phyloP scores from a whole-genome alignment of 345 rosid species.

The Bruguiera gymnorhiza region DNA sequence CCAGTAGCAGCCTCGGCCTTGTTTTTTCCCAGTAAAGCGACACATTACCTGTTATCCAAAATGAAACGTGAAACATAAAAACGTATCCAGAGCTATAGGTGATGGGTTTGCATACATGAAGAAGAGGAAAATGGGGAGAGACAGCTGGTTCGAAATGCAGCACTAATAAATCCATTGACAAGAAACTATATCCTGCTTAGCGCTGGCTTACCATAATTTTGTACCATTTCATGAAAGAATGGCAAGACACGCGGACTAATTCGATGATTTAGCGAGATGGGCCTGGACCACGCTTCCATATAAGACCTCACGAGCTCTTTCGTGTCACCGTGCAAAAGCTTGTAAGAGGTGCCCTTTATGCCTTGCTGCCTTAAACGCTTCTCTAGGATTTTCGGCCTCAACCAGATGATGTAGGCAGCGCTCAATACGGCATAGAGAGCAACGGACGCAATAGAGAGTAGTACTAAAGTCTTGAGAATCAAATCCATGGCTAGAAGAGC shows the following conservation, averaged over 20 bases:
- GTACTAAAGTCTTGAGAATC: neutral
- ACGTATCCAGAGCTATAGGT: too few relatives aligned
- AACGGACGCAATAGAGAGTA: neutral
- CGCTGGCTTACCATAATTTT: slow-evolving; percentile 2
- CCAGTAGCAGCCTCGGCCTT: slow-evolving; percentile 15
- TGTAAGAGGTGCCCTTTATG: slow-evolving; percentile 10
- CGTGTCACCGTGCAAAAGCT: slow-evolving; percentile 3
- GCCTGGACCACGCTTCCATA: slow-evolving; percentile 11
- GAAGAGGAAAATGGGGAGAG: too few relatives aligned
- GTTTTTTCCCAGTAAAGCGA: slow-evolving; percentile 21
- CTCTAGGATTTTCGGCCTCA: slow-evolving; percentile 15
- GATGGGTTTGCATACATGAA: too few relatives aligned
- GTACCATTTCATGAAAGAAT: slow-evolving; percentile 11
- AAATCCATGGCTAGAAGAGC: neutral
- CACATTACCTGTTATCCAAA: slow-evolving; percentile 13
- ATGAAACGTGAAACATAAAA: too few relatives aligned
- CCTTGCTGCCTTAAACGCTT: slow-evolving; percentile 20
- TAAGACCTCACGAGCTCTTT: neutral
- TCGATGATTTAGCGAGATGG: slow-evolving; percentile 8
- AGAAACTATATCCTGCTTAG: too few relatives aligned
- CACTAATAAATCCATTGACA: too few relatives aligned
- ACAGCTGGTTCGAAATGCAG: too few relatives aligned
- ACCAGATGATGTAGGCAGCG: slow-evolving; percentile 2
- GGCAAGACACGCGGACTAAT: slow-evolving; percentile 20
- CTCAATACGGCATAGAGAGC: neutral